phyloP scores from a whole-genome alignment of 2,329 filamentous ascomycete species.

The Raffaelea albimanens region DNA sequence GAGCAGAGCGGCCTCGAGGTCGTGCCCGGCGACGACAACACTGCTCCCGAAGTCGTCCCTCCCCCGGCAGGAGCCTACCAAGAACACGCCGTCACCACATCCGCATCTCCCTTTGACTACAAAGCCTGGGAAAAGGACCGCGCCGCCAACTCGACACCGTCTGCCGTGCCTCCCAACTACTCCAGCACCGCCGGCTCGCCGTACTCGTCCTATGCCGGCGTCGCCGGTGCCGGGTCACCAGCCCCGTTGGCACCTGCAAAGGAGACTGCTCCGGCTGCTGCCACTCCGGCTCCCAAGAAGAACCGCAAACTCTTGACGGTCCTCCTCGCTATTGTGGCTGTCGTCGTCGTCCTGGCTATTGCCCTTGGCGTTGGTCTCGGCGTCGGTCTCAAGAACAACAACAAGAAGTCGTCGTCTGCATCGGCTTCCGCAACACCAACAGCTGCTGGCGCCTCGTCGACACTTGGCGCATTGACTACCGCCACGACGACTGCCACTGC shows the following conservation, averaged over 20 bases:
- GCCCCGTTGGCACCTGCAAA: too few relatives aligned
- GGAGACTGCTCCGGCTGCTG: too few relatives aligned
- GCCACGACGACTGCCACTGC: not conserved
- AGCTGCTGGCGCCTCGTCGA: not conserved
- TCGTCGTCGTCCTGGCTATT: conserved; percentile 20
- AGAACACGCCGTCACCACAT: not conserved
- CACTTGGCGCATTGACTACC: not conserved
- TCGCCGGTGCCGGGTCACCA: not conserved
- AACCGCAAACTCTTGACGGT: too few relatives aligned
- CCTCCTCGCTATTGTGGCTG: conserved; percentile 15
- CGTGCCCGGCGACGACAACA: not conserved
- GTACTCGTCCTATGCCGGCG: not conserved
- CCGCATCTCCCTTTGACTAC: not conserved
- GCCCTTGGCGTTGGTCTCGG: conserved; percentile 24
- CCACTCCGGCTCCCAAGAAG: too few relatives aligned
- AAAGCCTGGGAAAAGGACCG: not conserved
- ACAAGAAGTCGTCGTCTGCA: not conserved
- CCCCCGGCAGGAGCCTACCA: not conserved
- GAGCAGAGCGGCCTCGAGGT: conserved; percentile 1
- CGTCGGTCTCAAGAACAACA: conserved; percentile 14
- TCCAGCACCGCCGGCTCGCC: not conserved
- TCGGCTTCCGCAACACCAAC: not conserved
- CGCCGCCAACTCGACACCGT: not conserved
- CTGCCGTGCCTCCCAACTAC: not conserved
- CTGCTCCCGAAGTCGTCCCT: not conserved